Evolutionary conservation across 2,329 filamentous ascomycete genomes (phyloP), one percentile per base, ranked within the genome.

Genomic region (Periconia sp.): DNA sequence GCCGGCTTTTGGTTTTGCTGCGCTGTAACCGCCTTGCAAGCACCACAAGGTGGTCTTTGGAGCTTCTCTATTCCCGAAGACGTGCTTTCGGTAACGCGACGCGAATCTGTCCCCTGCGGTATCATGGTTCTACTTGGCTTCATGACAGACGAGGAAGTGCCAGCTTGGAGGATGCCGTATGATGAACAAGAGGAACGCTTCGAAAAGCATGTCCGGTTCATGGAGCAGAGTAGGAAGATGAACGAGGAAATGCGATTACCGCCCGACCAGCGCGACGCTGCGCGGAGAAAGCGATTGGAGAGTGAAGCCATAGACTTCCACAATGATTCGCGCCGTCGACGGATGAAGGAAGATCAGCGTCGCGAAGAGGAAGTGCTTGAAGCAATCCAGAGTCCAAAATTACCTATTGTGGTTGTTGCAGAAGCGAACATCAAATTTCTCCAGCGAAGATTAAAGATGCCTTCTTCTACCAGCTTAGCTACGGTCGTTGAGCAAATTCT

Each of bases 11-110:
- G 82, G 81, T 84, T 84, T 50, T 78, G 80, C 19, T 78, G 74
- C 45, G 76, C 75, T 1, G 74, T 74, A 1, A 84, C 81, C 1
- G 81, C 82, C 0, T 77, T 79, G 44, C 77, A 78, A 15, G 44
- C 56, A 0, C 77, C 72, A 36, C 74, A 78, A 51, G 83, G 80
- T 1, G 73, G 83, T 8, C 70, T 85, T 3, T 85, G 82, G 82
- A 81, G 78, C 57, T 84, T 82, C 67, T 74, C 76, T 42, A 82
- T 84, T 33, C 80, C 81, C 0, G 72, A 78, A 15, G 72, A 75
- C 3, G 65, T 84, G 4, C 55, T 83, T 1, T 49, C 68, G 1
- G 81, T 85, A 44, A 66, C 79, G 2, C 72, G 76, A 7, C 74
- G 73, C 21, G 76, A 78, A 13, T 78, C 78, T 0, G 74, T 85